Evolutionary conservation across 75 land plant species (phyloP).

Genomic region (Gnetum montanum): DNA sequence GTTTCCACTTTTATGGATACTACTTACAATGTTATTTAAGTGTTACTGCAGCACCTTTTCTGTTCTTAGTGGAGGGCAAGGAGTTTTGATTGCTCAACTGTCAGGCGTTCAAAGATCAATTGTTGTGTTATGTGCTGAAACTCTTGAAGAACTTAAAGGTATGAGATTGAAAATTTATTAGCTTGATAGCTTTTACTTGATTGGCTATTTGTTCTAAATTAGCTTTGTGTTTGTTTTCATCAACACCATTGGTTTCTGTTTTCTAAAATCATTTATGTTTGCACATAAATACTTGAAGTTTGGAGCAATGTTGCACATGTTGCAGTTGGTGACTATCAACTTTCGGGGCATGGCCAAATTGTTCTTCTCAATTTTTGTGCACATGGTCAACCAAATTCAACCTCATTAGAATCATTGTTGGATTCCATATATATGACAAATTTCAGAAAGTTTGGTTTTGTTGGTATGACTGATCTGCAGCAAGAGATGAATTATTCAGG

Average conservation of each 20-base stretch:
- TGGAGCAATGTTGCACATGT: constrained; percentile 9
- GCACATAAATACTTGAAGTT: constrained; percentile 1
- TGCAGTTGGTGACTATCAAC: constrained; percentile 1
- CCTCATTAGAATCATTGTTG: neutral
- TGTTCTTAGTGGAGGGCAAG: constrained; percentile 8
- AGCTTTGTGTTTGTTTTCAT: too few relatives aligned
- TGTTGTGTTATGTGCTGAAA: constrained; percentile 6
- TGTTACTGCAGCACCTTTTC: constrained; percentile 4
- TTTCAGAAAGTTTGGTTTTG: neutral
- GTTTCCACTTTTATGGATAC: too few relatives aligned
- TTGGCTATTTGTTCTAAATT: too few relatives aligned
- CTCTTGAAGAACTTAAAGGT: constrained; percentile 6
- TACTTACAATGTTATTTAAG: too few relatives aligned
- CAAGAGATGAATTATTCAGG: constrained; percentile 6
- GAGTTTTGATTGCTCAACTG: constrained; percentile 1
- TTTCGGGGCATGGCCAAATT: constrained; percentile 3
- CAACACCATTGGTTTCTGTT: too few relatives aligned
- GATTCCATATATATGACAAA: constrained; percentile 1
- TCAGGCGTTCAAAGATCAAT: neutral
- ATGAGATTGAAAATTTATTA: too few relatives aligned
- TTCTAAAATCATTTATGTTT: too few relatives aligned
- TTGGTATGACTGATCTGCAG: neutral
- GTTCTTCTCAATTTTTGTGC: neutral
- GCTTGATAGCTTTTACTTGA: too few relatives aligned
- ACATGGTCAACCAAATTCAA: neutral